phyloP scores from a whole-genome alignment of 2,329 filamentous ascomycete species.

The Diaporthe aspalathi region DNA sequence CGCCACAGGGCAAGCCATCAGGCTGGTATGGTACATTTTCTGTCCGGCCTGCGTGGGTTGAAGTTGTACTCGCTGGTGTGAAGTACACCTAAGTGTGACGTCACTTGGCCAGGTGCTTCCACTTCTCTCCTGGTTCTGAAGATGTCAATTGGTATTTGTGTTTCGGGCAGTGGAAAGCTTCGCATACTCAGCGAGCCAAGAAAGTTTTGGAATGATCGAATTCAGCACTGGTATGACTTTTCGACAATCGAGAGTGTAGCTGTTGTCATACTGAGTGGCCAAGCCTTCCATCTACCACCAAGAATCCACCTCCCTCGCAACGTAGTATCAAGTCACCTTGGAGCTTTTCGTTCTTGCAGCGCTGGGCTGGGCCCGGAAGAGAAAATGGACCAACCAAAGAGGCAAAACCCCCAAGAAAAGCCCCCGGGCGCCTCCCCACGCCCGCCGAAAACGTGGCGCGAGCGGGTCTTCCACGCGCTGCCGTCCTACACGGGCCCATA shows the following conservation, averaged over 20 bases:
- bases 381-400: constrained; percentile 27
- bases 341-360: too few relatives aligned
- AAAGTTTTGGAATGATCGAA: neutral
- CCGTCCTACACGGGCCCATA: constrained; percentile 74
- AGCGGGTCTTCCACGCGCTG: constrained; percentile 59
- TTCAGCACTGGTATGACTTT: neutral
- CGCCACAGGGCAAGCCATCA: neutral
- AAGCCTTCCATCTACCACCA: neutral
- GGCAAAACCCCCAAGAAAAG: neutral
- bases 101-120: neutral
- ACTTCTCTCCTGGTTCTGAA: neutral
- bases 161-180: neutral
- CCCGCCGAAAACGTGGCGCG: constrained; percentile 49
- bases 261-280: neutral
- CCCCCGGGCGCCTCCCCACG: constrained; percentile 39
- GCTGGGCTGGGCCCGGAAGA: too few relatives aligned
- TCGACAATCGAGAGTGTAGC: neutral
- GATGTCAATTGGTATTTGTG: neutral
- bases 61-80: neutral
- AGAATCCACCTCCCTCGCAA: neutral
- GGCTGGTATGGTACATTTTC: neutral
- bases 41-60: neutral
- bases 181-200: neutral
- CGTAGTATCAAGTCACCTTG: neutral
- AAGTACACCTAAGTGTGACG: neutral